Percentiles rank a stretch among this genome's conserved stretches.
Evolutionary conservation across 257 asterid species (phyloP).

Genomic region (Solanum sejunctum): DNA sequence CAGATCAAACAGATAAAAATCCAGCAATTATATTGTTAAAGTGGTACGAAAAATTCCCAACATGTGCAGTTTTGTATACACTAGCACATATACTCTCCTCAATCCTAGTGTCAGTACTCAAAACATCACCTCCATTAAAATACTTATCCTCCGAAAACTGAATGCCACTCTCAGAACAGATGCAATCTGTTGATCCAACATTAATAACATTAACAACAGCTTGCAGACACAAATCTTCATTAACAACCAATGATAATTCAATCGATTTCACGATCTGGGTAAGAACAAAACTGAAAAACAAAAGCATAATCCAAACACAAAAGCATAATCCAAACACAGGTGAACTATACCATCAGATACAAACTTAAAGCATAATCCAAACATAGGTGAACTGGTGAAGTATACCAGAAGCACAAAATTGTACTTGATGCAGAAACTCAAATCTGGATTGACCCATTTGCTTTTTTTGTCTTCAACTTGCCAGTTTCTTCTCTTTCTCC

Average conservation of each 20-base stretch:
- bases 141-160: conserved; percentile 34
- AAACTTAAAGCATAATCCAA: neutral
- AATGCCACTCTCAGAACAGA: conserved; percentile 16
- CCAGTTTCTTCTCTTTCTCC: too few species aligned
- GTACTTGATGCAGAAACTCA: neutral
- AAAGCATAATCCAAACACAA: too few species aligned
- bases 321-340: too few species aligned
- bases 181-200: conserved; percentile 36
- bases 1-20: conserved; percentile 40
- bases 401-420: neutral
- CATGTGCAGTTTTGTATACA: conserved; percentile 52
- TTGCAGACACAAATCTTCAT: too few species aligned
- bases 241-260: too few species aligned
- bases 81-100: conserved; percentile 24
- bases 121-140: conserved; percentile 42
- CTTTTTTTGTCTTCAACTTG: neutral
- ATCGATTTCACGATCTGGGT: too few species aligned
- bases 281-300: too few species aligned
- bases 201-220: conserved; percentile 7
- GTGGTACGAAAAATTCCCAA: conserved; percentile 40
- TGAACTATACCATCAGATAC: neutral
- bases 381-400: too few species aligned
- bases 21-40: conserved; percentile 36
- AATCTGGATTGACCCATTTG: neutral
- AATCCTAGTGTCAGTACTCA: conserved; percentile 25